Evolutionary conservation across 805 yeast species (phyloP).

Genomic region (Blastobotrys americana): DNA sequence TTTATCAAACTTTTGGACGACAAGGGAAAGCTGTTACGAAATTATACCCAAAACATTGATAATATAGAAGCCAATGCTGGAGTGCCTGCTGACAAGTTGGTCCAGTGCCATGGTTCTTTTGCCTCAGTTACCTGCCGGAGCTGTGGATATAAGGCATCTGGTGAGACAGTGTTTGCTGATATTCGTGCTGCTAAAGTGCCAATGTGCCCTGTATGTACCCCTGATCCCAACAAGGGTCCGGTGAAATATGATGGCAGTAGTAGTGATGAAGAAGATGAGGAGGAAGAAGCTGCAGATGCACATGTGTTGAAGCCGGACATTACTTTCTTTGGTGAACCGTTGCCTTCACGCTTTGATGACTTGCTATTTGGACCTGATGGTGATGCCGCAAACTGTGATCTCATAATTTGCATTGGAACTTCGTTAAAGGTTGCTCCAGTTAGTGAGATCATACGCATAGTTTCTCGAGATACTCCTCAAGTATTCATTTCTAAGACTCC

Average conservation of each 20-base stretch:
- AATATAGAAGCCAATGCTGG: slow-evolving; percentile 81
- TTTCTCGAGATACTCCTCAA: slow-evolving; percentile 73
- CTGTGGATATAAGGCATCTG: slow-evolving; percentile 60
- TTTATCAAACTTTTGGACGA: slow-evolving; percentile 70
- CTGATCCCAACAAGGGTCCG: slow-evolving; percentile 29
- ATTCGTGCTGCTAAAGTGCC: slow-evolving; percentile 58
- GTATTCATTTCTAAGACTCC: slow-evolving; percentile 72
- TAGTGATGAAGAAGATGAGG: slow-evolving; percentile 28
- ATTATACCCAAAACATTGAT: slow-evolving; percentile 88
- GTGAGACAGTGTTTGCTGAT: slow-evolving; percentile 53
- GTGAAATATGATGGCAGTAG: slow-evolving; percentile 19
- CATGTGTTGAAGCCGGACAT: slow-evolving; percentile 92
- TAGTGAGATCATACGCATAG: slow-evolving; percentile 70
- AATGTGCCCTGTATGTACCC: slow-evolving; percentile 59
- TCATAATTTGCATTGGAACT: slow-evolving; percentile 80
- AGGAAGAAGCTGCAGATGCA: slow-evolving; percentile 30
- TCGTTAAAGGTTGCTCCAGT: slow-evolving; percentile 91
- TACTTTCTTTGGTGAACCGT: slow-evolving; percentile 81
- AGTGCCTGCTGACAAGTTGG: slow-evolving; percentile 52
- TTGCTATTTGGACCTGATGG: slow-evolving; percentile 29
- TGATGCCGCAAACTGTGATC: slow-evolving; percentile 65
- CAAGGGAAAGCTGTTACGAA: slow-evolving; percentile 67
- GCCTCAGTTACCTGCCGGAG: slow-evolving; percentile 80
- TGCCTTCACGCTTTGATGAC: slow-evolving; percentile 64
- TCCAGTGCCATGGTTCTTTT: slow-evolving; percentile 91